Base-by-base conservation (phyloP, 805 yeast species). In the Suhomyces sp. region DNA sequence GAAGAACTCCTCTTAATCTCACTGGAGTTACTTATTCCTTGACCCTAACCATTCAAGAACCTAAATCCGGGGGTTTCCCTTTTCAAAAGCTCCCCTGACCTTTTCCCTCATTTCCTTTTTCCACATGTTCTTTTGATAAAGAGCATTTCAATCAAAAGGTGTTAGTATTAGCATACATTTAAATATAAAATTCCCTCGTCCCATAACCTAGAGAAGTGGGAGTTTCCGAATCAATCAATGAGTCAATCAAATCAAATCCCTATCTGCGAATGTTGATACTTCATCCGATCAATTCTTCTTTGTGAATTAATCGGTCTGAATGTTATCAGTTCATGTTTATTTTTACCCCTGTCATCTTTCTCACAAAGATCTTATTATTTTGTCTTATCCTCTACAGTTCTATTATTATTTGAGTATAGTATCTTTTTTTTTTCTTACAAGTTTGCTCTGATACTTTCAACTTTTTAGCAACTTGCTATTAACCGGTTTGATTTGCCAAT, bases 1-100 rank as follows among this genome's bases (percentile, higher is more conserved):
- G 60, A 67, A 67, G 61, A 61, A 56, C 48, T 57, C 63, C 44
- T 51, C 54, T 29, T 59, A 53, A 49, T 29, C n/a, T 19, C 19
- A 41, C 13, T 22, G 24, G 15, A 40, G 15, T 9, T 40, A 19
- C 44, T 35, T 35, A 15, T 35, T n/a, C 40, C 40, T 35, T 35
- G 40, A 35, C 20, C 40, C 13, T 17, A 37, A 37, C 20, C 41
- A 10, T 3, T 15, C 8, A 2, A 35, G 17, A 37, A 19, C 20
- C 20, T 17, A 37, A 17, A 17, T 19, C 22, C 12, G 41, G 22
- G 15, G 22, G 20, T 17, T 17, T 37, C n/a, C 6, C 4, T 13
- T 31, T n/a, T 4, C 31, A 27, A 6, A n/a, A 31, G 6, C 21
- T n/a, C 19, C 41, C n/a, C 22, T 19, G 1, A 37, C 21, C 22